Base-by-base conservation (phyloP, 75 land plant genomes). In the Picea sitchensis region DNA sequence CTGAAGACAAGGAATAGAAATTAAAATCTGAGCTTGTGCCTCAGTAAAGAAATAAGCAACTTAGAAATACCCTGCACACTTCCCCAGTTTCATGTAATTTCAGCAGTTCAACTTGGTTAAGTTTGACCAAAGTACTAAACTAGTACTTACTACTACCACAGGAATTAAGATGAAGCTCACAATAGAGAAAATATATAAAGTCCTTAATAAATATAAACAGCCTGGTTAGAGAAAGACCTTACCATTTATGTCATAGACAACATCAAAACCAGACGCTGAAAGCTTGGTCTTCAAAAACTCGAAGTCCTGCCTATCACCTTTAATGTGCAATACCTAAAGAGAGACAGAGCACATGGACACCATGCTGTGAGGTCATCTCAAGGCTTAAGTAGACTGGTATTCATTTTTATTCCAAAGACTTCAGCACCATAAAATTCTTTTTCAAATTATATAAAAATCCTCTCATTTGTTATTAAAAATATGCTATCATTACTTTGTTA, bases 161-260 rank as follows among this genome's bases (percentile, higher is more conserved):
- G 17, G 75, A 23, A 72, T 18, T 8, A 31, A 32, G 36, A 78
- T 34, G 23, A 78, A 73, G 8, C 79, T 44, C 31, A 11, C 54
- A 65, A 34, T 34, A 31, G 15, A 31, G n/a, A 78, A 38, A 17
- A 7, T 51, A 51, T 8, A 15, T 41, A 41, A 36, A 34, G 44
- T 18, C 3, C 31, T 65, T 14, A 63, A 72, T 6, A 38, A 73
- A 65, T 15, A 60, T 2, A 26, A 30, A 17, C 41, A 69, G 6
- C n/a, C 15, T 75, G 15, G 6, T 41, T 15, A 36, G 60, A 23
- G 32, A 12, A 36, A 18, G 58, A 17, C 36, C 65, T 54, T 79
- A 95, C 99, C 99, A 85, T 97, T 97, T 44, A 97, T 97, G 77
- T 97, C 99, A 86, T 97, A 97, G 61, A 97, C 99, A 76, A 95